A percentile compares a stretch with the other conserved stretches of the same genome.
These are phyloP conservation scores for Penicillium soppii DNA, from an alignment of 495 filamentous ascomycete species.

Conservation along the genomic window DNA sequence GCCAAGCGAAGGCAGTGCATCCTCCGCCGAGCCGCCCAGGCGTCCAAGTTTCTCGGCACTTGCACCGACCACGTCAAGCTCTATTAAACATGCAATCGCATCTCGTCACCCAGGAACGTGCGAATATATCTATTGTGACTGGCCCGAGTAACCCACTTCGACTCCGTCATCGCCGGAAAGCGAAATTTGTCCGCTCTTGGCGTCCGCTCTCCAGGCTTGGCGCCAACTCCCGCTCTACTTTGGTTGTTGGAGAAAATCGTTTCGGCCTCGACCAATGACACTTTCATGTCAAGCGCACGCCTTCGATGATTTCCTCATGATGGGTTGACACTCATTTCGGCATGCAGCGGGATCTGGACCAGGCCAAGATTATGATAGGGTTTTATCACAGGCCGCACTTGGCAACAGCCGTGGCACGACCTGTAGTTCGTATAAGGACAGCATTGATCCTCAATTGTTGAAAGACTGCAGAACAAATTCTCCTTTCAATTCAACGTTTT, in stretches of 20 bases:
- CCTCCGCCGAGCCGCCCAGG: constrained; percentile 2
- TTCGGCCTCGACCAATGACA: neutral
- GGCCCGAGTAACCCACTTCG: neutral
- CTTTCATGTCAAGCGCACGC: neutral
- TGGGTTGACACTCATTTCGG: neutral
- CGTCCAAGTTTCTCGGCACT: constrained; percentile 2
- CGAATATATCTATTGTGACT: neutral
- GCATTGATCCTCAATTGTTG: neutral
- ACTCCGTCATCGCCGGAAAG: neutral
- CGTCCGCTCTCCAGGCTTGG: constrained; percentile 4
- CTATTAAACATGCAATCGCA: constrained; percentile 2
- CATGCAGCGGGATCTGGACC: neutral
- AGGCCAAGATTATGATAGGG: constrained; percentile 1
- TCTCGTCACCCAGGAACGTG: constrained; percentile 3
- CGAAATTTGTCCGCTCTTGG: constrained; percentile 3
- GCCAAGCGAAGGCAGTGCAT: constrained; percentile 8
- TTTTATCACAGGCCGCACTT: constrained; percentile 1
- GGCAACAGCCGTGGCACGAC: constrained; percentile 3
- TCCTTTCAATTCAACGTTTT: neutral
- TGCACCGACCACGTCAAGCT: constrained; percentile 1
- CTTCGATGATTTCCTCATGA: neutral
- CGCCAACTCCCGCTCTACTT: constrained; percentile 2
- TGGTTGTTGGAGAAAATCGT: neutral
- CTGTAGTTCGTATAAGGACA: constrained; percentile 3
- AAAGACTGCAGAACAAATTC: neutral